Conservation (phyloP, 768 basidiomycete genomes). For the Lactifluus volemus region DNA sequence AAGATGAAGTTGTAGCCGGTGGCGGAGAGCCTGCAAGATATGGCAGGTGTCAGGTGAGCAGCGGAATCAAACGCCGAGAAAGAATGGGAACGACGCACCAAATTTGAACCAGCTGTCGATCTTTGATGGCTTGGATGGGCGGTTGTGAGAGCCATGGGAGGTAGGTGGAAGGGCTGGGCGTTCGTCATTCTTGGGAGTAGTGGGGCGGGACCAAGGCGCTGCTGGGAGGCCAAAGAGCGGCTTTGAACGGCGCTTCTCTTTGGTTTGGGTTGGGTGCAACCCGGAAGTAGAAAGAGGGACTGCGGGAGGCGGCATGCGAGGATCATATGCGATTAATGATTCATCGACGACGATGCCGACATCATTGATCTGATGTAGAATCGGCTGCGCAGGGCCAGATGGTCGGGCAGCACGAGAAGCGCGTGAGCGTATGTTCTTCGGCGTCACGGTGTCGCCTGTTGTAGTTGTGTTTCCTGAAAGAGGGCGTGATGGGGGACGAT, state of each 20-base stretch:
- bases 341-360: slow-evolving; percentile 14
- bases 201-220: slow-evolving; percentile 9
- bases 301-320: slow-evolving; percentile 18
- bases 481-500: slow-evolving; percentile 47
- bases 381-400: slow-evolving; percentile 1
- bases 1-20: neutral
- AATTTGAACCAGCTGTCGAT: slow-evolving; percentile 13
- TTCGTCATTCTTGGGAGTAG: neutral
- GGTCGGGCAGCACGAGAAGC: slow-evolving; percentile 7
- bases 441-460: slow-evolving; percentile 52
- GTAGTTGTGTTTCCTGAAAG: slow-evolving; percentile 57
- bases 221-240: slow-evolving; percentile 33
- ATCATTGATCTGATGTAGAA: slow-evolving; percentile 7
- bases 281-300: slow-evolving; percentile 18
- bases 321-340: slow-evolving; percentile 12
- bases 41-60: neutral
- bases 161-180: neutral
- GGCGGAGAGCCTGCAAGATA: neutral
- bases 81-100: neutral
- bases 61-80: neutral
- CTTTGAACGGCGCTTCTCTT: slow-evolving; percentile 32
- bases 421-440: slow-evolving; percentile 23
- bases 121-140: slow-evolving; percentile 2
- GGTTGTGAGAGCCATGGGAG: neutral
- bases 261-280: slow-evolving; percentile 20